Evolutionary conservation across 2,329 filamentous ascomycete genomes (phyloP).

Genomic region (Rutstroemia sp.): DNA sequence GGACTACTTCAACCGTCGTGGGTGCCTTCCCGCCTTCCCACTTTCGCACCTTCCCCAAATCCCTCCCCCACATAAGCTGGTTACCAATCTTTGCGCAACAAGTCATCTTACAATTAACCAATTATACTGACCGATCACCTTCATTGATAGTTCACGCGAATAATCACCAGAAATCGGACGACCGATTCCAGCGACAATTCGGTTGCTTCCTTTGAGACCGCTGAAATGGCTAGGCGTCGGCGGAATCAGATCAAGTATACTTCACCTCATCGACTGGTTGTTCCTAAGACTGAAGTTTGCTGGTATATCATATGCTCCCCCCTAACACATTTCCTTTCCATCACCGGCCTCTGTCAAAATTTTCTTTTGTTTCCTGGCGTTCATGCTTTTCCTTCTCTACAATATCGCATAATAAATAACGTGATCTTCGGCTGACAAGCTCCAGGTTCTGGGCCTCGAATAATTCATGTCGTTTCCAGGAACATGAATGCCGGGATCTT

Average conservation of each 20-base stretch:
- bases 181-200: neutral
- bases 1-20: too few relatives aligned
- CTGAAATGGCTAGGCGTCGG: neutral
- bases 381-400: neutral
- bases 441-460: conserved; percentile 15
- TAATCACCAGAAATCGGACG: neutral
- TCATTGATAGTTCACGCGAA: too few relatives aligned
- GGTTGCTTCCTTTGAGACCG: neutral
- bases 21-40: too few relatives aligned
- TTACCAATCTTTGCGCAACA: too few relatives aligned
- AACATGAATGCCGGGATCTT: conserved; percentile 23
- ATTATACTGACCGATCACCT: too few relatives aligned
- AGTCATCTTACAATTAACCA: too few relatives aligned
- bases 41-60: too few relatives aligned
- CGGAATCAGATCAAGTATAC: neutral
- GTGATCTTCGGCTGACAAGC: neutral
- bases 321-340: neutral
- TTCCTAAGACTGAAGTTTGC: conserved; percentile 19
- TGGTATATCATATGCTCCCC: conserved; percentile 11
- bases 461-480: conserved; percentile 21
- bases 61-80: too few relatives aligned
- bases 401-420: neutral
- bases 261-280: neutral
- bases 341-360: too few relatives aligned
- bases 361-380: too few relatives aligned